Evolutionary conservation across 768 basidiomycete species (phyloP).

Genomic region (Pleurotus giganteus): DNA sequence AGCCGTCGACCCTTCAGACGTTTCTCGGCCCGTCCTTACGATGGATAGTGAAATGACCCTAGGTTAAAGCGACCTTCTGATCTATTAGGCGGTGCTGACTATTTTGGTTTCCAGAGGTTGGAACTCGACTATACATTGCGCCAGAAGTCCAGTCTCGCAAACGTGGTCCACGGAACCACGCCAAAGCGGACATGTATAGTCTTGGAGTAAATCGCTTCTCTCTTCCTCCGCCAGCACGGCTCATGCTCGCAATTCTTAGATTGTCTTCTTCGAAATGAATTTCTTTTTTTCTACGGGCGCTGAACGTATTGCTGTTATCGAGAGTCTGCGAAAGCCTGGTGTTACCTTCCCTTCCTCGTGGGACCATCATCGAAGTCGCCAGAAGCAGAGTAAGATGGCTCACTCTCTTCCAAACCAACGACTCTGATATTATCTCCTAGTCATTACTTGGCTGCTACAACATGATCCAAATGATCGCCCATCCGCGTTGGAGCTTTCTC

Average conservation of each 20-base stretch:
- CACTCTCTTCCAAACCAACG: neutral
- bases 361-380: constrained; percentile 57
- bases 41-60: constrained; percentile 73
- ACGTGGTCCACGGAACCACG: constrained; percentile 70
- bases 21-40: constrained; percentile 42
- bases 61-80: constrained; percentile 36
- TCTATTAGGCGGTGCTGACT: neutral
- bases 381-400: constrained; percentile 61
- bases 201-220: constrained; percentile 61
- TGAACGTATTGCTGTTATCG: constrained; percentile 83
- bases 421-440: constrained; percentile 31
- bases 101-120: constrained; percentile 60
- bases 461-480: constrained; percentile 81
- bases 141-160: constrained; percentile 78
- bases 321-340: constrained; percentile 68
- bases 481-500: constrained; percentile 78
- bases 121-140: constrained; percentile 89
- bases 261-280: constrained; percentile 98
- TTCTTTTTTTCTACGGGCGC: constrained; percentile 77
- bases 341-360: constrained; percentile 79
- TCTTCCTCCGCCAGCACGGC: neutral
- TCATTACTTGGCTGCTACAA: constrained; percentile 77
- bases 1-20: constrained; percentile 72
- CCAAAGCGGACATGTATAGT: constrained; percentile 93
- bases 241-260: constrained; percentile 37